A percentile compares a stretch with the other conserved stretches of the same genome.
These are phyloP conservation scores for Epithele typhae DNA, from an alignment of 768 basidiomycete genomes.

Conservation along the genomic window DNA sequence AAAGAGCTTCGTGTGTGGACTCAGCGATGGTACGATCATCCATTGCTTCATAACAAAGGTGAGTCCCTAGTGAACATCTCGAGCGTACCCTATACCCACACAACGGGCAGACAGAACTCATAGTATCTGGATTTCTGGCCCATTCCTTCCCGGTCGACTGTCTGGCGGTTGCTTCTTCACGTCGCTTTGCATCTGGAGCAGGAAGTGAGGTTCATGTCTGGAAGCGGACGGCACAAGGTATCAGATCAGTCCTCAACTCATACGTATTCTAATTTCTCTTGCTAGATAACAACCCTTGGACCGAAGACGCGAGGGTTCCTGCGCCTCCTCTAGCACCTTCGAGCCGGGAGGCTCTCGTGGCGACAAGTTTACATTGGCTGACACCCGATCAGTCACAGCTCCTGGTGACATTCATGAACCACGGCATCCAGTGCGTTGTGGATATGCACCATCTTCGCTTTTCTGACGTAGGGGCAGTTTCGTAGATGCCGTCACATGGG, in stretches of 20 bases:
- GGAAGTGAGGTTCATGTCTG: slow-evolving; percentile 1
- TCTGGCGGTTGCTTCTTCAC: neutral
- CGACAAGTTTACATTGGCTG: slow-evolving; percentile 4
- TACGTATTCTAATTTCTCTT: no score
- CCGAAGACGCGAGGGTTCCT: no score
- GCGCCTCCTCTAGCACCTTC: no score
- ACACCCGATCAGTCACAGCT: neutral
- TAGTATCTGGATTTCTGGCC: neutral
- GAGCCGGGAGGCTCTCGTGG: neutral
- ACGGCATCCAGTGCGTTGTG: slow-evolving; percentile 6
- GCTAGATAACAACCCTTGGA: no score
- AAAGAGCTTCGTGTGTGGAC: slow-evolving; percentile 1
- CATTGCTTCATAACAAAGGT: neutral
- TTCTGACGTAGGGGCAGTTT: no score
- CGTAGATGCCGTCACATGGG: slow-evolving; percentile 1
- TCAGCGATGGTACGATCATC: slow-evolving; percentile 6
- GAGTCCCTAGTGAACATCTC: no score
- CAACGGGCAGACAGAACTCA: neutral
- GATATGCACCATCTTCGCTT: no score
- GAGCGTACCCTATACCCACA: neutral
- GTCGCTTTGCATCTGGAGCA: slow-evolving; percentile 2
- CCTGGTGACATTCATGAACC: slow-evolving; percentile 5
- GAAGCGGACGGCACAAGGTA: neutral
- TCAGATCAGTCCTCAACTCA: no score
- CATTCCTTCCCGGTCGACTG: slow-evolving; percentile 4